Base-by-base conservation (phyloP, 2,329 filamentous ascomycete species). In the Davidsoniella virescens region DNA sequence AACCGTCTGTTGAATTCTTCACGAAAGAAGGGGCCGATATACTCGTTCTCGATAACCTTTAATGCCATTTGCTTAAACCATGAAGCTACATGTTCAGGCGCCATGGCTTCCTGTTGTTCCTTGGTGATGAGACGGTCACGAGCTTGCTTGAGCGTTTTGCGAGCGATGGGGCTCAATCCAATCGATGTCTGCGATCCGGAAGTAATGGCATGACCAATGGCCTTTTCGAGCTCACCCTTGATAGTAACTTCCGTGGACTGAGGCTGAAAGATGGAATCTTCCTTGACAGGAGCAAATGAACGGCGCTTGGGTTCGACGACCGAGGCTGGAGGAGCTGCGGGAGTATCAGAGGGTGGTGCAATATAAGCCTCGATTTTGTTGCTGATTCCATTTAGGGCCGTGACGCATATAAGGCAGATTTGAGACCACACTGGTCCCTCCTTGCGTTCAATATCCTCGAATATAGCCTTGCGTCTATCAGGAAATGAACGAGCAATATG, bases 381-480 rank as follows among this genome's bases (percentile, higher is more conserved):
- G 51, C 78, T 76, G 46, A 95, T 75, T 9, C 70, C 70, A 56
- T 77, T 76, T 47, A 95, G 70, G 16, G 83, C 72, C 10, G 76
- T 73, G 16, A 90, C 71, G 58, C 85, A 88, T 5, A 80, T 67
- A 16, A 70, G 67, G 54, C 80, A 79, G 44, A 94, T 73, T 58
- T 94, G 87, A 7, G 79, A 78, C 85, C 87, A 94, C 56, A 84
- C 81, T 1, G 85, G 75, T 0, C 83, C 86, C 42, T 82, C 83
- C 49, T 78, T 77, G 54, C 87, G 82, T 57, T 94, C 86, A 54
- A 94, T 84, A 57, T 96, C 90, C 52, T 80, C 78, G 64, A 85
- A 95, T 50, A 96, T 86, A 17, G 78, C 76, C 62, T 82, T 84
- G 48, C 90, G 77, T 33, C 87, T 79, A n/a, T 78, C 72, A 14